Percentiles rank a stretch among this genome's conserved stretches.
These are phyloP conservation scores for Fereydounia khargensis DNA, from an alignment of 1,284 basidiomycete genomes.

Conservation along the genomic window DNA sequence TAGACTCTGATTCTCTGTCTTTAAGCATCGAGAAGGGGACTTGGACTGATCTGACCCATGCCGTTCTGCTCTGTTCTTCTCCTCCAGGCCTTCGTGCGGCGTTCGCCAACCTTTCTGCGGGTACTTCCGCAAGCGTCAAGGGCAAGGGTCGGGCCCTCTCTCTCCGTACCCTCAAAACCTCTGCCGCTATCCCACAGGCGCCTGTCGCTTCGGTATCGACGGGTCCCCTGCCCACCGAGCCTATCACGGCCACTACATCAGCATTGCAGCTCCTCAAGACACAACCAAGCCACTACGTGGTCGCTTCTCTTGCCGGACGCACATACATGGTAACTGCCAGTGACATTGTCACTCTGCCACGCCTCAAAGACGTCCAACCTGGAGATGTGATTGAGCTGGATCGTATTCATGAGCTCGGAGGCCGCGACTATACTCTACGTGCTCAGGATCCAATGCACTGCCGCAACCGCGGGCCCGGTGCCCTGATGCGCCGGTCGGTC, in stretches of 20 bases:
- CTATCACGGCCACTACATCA: slow-evolving; percentile 6
- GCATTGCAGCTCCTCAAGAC: slow-evolving; percentile 60
- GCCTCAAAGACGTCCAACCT: slow-evolving; percentile 67
- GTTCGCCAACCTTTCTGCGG: background rate
- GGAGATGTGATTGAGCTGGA: slow-evolving; percentile 82
- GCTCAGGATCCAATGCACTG: slow-evolving; percentile 55
- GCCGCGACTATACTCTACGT: slow-evolving; percentile 87
- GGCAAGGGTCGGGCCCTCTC: slow-evolving; percentile 5
- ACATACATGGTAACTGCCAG: slow-evolving; percentile 83
- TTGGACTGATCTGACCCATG: slow-evolving; percentile 1
- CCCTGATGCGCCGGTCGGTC: slow-evolving; percentile 4
- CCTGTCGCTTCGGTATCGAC: background rate
- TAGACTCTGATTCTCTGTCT: background rate
- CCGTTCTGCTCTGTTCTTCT: background rate
- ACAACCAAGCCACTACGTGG: slow-evolving; percentile 79
- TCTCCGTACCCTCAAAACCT: background rate
- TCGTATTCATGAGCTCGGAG: slow-evolving; percentile 88
- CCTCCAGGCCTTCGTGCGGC: background rate
- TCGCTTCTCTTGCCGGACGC: slow-evolving; percentile 81
- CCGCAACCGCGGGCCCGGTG: slow-evolving; percentile 10
- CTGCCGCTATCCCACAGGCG: background rate
- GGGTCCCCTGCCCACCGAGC: background rate
- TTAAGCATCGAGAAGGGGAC: slow-evolving; percentile 3
- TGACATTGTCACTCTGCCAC: slow-evolving; percentile 88
- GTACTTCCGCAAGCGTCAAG: slow-evolving; percentile 11